Evolutionary conservation across 768 basidiomycete genomes (phyloP).

Genomic region (Gymnopilus dilepis): DNA sequence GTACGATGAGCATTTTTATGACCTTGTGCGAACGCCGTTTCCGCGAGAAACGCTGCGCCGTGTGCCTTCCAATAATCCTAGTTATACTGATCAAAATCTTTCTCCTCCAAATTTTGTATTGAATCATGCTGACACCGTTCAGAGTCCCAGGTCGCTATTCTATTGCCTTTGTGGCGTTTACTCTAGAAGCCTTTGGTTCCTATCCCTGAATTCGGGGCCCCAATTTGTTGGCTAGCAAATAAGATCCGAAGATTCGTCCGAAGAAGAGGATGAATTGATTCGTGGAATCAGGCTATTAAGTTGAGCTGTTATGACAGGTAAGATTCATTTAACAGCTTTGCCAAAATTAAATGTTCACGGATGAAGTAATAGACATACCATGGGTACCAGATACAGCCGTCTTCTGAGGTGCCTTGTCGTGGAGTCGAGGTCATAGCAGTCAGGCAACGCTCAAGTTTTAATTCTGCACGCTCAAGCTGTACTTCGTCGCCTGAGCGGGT

Average conservation of each 20-base stretch:
- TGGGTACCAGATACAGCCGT: too few species aligned
- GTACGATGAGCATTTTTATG: conserved; percentile 26
- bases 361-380: neutral
- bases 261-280: too few species aligned
- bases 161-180: neutral
- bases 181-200: neutral
- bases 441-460: too few species aligned
- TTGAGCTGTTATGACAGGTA: neutral
- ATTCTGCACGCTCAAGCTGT: too few species aligned
- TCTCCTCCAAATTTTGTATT: too few species aligned
- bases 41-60: conserved; percentile 24
- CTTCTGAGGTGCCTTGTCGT: too few species aligned
- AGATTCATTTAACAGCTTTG: neutral
- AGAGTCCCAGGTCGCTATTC: neutral
- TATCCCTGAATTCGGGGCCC: neutral
- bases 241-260: conserved; percentile 5
- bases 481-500: too few species aligned
- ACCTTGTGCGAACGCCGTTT: conserved; percentile 29
- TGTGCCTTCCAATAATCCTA: conserved; percentile 30
- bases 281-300: too few species aligned
- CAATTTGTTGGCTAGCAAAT: neutral
- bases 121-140: too few species aligned
- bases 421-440: too few species aligned
- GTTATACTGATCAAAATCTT: conserved; percentile 28
- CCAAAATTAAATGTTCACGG: neutral